Evolutionary conservation across 192 early-diverging fungal species (phyloP).

Genomic region (Coemansia sp.): DNA sequence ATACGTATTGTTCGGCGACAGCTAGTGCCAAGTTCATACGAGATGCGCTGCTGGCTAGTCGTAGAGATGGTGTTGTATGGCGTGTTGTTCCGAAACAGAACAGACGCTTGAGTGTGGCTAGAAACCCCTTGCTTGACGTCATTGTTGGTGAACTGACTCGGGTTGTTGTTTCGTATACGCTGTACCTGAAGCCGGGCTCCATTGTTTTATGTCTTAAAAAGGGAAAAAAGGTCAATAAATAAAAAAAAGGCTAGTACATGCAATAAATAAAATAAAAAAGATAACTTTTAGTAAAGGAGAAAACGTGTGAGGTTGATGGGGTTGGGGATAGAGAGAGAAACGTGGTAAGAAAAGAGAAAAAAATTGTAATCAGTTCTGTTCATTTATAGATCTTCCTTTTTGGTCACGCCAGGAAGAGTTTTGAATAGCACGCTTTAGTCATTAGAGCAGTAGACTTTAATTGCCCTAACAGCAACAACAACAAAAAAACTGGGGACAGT

Average conservation of each 20-base stretch:
- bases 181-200: slow-evolving; percentile 5
- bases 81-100: background rate
- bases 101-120: slow-evolving; percentile 13
- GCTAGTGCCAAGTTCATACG: slow-evolving; percentile 39
- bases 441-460: slow-evolving; percentile 2
- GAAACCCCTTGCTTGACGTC: background rate
- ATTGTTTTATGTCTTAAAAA: background rate
- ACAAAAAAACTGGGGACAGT: background rate
- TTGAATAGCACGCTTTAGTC: background rate
- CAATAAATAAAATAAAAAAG: background rate
- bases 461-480: background rate
- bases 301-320: background rate
- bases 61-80: background rate
- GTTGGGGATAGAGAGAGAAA: background rate
- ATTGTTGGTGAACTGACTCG: background rate
- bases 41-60: slow-evolving; percentile 7
- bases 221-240: background rate
- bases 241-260: background rate
- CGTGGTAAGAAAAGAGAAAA: background rate
- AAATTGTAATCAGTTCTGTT: background rate
- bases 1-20: slow-evolving; percentile 41
- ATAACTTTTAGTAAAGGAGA: background rate
- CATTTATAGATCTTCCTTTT: background rate
- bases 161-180: slow-evolving; percentile 6
- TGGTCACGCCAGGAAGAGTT: background rate